These are phyloP conservation scores for Trypanosoma lewisi DNA, from an alignment of 208 protist species.

Conservation along the genomic window DNA sequence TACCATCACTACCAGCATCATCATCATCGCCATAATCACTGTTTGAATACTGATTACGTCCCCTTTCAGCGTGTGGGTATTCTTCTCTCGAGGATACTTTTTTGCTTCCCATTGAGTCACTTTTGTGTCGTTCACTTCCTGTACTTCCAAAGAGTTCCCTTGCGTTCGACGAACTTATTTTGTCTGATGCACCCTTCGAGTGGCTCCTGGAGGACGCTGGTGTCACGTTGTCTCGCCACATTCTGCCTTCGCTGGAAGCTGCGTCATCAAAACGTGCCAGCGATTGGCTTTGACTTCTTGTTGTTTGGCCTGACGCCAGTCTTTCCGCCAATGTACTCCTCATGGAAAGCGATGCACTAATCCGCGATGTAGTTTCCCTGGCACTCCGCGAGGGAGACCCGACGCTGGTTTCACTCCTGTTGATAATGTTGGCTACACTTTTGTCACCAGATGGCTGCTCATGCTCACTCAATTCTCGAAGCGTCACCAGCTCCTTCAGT, in stretches of 20 bases:
- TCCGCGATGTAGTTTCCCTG: neutral
- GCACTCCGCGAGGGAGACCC: no score
- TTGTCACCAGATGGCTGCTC: no score
- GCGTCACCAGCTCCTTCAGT: neutral
- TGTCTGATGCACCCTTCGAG: neutral
- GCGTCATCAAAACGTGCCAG: neutral
- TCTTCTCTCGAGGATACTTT: neutral
- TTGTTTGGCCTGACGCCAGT: neutral
- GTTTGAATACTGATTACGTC: no score
- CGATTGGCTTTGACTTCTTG: neutral
- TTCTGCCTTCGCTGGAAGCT: neutral
- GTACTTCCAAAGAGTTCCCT: neutral
- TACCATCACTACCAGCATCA: neutral
- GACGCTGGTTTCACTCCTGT: no score
- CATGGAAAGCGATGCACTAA: neutral
- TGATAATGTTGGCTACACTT: no score
- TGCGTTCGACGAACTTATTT: neutral
- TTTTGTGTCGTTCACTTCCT: neutral
- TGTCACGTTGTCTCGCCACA: neutral
- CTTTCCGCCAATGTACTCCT: neutral
- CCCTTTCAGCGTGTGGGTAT: no score
- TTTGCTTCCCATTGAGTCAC: neutral
- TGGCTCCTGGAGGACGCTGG: neutral
- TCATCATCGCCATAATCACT: no score
- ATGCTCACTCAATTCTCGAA: no score